Evolutionary conservation across 257 asterid species (phyloP), one percentile per base, ranked within the genome.

Genomic region (Nyctanthes arbortristis): DNA sequence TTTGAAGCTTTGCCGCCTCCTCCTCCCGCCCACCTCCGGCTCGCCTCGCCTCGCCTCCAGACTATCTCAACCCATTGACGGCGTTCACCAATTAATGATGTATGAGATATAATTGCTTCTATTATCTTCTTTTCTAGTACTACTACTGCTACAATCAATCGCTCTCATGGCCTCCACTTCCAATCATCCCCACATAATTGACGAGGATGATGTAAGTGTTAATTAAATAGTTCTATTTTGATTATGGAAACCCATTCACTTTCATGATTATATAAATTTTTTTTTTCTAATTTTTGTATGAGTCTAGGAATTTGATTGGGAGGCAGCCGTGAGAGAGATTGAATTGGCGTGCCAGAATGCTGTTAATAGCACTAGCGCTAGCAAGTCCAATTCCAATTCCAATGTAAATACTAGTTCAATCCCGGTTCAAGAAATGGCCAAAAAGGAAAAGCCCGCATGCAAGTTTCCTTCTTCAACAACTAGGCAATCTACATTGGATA

Each of bases 261-360:
- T 34, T 34, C 2, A n/a, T 40, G 10, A 11, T 20, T 4, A 3
- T 68, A 29, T 59, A 4, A 1, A 28, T 25, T 39, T 60, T n/a
- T 65, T 43, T 29, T 16, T 27, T 2, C n/a, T n/a, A 39, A 11
- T 34, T 39, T 63, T 34, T 27, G 1, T 37, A 56, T 36, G 11
- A 61, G 3, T 49, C 35, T 58, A 87, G 94, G 96, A 73, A 31
- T 89, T 93, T 73, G 99, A 93, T 69, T 93, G 99, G 99, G 99
- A 87, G 60, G 93, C 91, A 62, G 97, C 97, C 28, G 93, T 86
- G 37, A 81, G 67, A 36, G 97, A 77, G 73, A 91, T 93, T 45
- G 99, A 91, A 33, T 82, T 80, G 72, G 94, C 87, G 30, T 87
- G 91, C 72, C 59, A 16, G 69, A 73, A 60, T 56, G 69, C 77